phyloP scores from a whole-genome alignment of 192 early-diverging fungal genomes.

The Coemansia sp. region DNA sequence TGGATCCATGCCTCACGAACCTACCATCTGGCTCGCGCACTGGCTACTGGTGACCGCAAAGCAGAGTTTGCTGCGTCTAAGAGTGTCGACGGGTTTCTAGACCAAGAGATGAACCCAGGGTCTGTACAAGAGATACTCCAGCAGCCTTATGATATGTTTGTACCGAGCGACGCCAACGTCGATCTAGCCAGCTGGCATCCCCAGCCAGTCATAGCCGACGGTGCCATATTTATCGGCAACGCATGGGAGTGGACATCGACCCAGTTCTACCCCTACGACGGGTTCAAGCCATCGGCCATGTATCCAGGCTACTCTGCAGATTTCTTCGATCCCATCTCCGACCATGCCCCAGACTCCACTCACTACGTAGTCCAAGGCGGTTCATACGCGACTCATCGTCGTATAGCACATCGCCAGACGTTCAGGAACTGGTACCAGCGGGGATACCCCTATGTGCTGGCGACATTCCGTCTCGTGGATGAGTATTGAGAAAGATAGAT shows the following conservation, averaged over 20 bases:
- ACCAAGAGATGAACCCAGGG: constrained; percentile 8
- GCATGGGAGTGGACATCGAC: constrained; percentile 87
- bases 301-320: constrained; percentile 91
- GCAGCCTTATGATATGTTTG: constrained; percentile 28
- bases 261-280: constrained; percentile 57
- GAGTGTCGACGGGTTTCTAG: constrained; percentile 16
- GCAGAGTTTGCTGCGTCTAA: not conserved
- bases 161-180: constrained; percentile 58
- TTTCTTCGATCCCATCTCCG: constrained; percentile 75
- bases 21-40: constrained; percentile 24
- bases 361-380: constrained; percentile 83
- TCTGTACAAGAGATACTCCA: not conserved
- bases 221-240: constrained; percentile 45
- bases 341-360: constrained; percentile 39
- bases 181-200: constrained; percentile 74
- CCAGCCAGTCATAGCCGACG: constrained; percentile 9
- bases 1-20: constrained; percentile 49
- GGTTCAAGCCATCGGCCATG: constrained; percentile 62
- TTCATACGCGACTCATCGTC: constrained; percentile 83
- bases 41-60: constrained; percentile 8
- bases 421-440: constrained; percentile 94
- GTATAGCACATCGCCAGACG: constrained; percentile 64
- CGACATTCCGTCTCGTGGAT: constrained; percentile 62
- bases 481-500: not conserved
- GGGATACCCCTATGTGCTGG: constrained; percentile 81